A percentile compares a stretch with the other conserved stretches of the same genome.
phyloP scores from a whole-genome alignment of 2,329 filamentous ascomycete genomes.

The Aureobasidium melanogenum region DNA sequence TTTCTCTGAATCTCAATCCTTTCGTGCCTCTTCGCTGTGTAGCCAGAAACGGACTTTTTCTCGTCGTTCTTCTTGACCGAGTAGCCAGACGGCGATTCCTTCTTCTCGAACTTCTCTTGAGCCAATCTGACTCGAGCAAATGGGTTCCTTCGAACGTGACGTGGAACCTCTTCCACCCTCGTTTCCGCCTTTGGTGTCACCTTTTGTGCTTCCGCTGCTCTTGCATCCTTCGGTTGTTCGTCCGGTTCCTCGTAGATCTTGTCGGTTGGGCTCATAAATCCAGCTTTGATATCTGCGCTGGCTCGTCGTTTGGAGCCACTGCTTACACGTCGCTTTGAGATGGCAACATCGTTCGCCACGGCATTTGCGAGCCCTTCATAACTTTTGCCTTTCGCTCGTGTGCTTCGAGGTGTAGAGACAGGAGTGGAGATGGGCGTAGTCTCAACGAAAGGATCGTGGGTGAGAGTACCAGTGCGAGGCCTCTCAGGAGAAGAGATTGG shows the following conservation, averaged over 20 bases:
- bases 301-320: conserved; percentile 56
- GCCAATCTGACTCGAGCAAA: conserved; percentile 53
- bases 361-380: conserved; percentile 28
- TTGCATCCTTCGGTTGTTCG: conserved; percentile 24
- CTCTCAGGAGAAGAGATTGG: not conserved
- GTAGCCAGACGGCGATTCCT: conserved; percentile 9
- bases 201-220: conserved; percentile 3
- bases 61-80: conserved; percentile 8
- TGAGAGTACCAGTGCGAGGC: not conserved
- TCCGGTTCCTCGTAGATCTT: conserved; percentile 87
- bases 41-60: conserved; percentile 11
- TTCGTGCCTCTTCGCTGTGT: conserved; percentile 30
- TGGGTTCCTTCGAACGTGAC: conserved; percentile 56
- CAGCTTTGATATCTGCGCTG: conserved; percentile 57
- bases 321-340: conserved; percentile 42
- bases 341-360: conserved; percentile 26
- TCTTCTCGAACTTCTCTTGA: conserved; percentile 33
- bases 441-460: not conserved
- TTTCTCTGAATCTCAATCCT: conserved; percentile 74
- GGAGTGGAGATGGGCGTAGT: not conserved
- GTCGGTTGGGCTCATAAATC: conserved; percentile 61
- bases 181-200: not conserved
- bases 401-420: not conserved
- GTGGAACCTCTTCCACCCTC: conserved; percentile 15
- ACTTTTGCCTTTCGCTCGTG: conserved; percentile 21